These are phyloP conservation scores for Neofusicoccum laricinum DNA, from an alignment of 2,329 filamentous ascomycete genomes.

Conservation along the genomic window DNA sequence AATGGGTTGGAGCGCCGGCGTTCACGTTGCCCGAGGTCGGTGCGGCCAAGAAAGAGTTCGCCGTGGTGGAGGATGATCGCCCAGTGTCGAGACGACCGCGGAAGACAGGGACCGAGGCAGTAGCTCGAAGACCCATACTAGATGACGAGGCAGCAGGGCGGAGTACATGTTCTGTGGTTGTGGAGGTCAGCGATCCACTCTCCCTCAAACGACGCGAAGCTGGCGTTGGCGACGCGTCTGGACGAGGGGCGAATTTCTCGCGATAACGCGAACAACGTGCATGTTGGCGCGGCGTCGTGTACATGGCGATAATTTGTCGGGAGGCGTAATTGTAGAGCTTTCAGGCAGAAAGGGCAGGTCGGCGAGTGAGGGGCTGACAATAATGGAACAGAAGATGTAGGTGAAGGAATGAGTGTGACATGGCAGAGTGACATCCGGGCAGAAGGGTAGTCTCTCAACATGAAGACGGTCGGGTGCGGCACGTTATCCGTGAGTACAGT, in stretches of 20 bases:
- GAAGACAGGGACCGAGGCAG: neutral
- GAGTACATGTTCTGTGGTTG: slow-evolving; percentile 37
- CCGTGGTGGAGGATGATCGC: neutral
- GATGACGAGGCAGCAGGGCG: slow-evolving; percentile 39
- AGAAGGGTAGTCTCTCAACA: neutral
- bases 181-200: neutral
- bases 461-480: neutral
- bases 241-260: neutral
- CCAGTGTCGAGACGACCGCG: neutral
- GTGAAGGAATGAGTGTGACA: neutral
- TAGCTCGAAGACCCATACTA: neutral
- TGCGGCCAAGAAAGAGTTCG: neutral
- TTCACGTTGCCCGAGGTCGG: neutral
- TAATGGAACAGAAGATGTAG: neutral
- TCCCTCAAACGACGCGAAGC: neutral
- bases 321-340: neutral
- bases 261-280: neutral
- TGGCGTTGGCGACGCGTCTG: neutral
- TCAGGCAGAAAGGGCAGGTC: neutral
- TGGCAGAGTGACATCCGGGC: neutral
- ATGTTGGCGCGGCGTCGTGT: neutral
- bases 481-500: neutral
- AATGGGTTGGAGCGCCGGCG: neutral
- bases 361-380: neutral
- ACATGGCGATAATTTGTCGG: neutral